A percentile compares a stretch with the other conserved stretches of the same genome.
Conservation (phyloP, 192 early-diverging fungal species). For the Piromyces finnis region DNA sequence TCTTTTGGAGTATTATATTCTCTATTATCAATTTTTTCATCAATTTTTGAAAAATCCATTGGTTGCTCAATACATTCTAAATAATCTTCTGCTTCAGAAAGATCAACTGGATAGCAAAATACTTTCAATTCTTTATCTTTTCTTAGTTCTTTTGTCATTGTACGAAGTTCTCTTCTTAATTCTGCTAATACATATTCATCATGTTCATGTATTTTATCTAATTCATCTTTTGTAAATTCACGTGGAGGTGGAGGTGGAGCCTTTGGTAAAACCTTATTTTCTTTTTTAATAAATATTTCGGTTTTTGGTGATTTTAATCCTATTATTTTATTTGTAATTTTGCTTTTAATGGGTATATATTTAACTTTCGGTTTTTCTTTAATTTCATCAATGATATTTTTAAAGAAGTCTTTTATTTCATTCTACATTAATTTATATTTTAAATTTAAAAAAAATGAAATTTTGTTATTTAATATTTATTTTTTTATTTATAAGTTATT, state of each 20-base stretch:
- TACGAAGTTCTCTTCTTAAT: conserved; percentile 29
- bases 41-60: conserved; percentile 29
- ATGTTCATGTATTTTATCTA: conserved; percentile 20
- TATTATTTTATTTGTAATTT: not conserved
- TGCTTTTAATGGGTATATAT: not conserved
- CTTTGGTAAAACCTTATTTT: conserved; percentile 10
- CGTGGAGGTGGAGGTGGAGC: conserved; percentile 28
- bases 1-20: conserved; percentile 12
- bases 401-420: conserved; percentile 10
- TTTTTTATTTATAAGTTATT: too few relatives aligned
- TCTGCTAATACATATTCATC: conserved; percentile 28
- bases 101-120: not conserved
- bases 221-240: conserved; percentile 23
- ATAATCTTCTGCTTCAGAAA: conserved; percentile 16
- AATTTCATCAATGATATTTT: conserved; percentile 11
- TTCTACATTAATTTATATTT: conserved; percentile 5
- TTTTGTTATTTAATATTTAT: too few relatives aligned
- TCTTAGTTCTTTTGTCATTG: conserved; percentile 27
- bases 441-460: too few relatives aligned
- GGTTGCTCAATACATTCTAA: conserved; percentile 24
- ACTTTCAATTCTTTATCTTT: conserved; percentile 20
- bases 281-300: not conserved
- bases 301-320: not conserved
- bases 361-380: conserved; percentile 8
- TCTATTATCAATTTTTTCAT: conserved; percentile 15